Conservation (phyloP, 768 basidiomycete species). For the Auriscalpium orientale region DNA sequence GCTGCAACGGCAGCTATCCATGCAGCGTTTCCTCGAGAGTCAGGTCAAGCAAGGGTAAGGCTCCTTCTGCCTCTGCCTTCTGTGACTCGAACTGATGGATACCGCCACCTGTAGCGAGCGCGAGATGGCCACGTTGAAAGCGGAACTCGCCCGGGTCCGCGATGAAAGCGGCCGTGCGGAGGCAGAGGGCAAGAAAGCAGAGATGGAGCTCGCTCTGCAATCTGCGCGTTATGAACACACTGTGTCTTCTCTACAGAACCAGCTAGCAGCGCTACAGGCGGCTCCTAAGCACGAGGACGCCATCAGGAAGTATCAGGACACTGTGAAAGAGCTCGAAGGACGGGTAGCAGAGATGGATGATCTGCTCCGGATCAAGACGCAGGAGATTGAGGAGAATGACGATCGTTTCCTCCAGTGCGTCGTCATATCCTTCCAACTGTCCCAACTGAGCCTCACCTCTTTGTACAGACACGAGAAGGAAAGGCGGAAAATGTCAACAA, state of each 20-base stretch:
- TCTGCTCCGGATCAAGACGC: conserved; percentile 56
- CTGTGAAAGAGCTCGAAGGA: conserved; percentile 55
- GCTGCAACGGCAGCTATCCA: conserved; percentile 52
- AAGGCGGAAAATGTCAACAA: conserved; percentile 66
- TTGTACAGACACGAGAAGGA: conserved; percentile 62
- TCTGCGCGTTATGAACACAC: conserved; percentile 61
- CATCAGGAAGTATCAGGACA: conserved; percentile 37
- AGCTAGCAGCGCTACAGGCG: conserved; percentile 44
- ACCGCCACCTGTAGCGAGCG: conserved; percentile 35
- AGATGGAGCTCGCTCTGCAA: conserved; percentile 60
- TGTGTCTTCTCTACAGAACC: conserved; percentile 47
- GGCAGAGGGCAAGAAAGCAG: conserved; percentile 46
- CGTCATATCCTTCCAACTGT: not conserved
- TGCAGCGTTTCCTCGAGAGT: conserved; percentile 54
- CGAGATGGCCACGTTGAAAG: conserved; percentile 30
- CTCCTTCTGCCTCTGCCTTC: not conserved
- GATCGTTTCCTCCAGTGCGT: conserved; percentile 73
- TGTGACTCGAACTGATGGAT: too few relatives aligned
- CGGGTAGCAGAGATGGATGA: conserved; percentile 73
- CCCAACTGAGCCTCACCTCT: conserved; percentile 1
- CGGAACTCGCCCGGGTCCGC: conserved; percentile 8
- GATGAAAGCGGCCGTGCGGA: conserved; percentile 34
- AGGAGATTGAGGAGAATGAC: conserved; percentile 80
- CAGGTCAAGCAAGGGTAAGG: conserved; percentile 56
- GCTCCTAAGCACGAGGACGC: conserved; percentile 45